A percentile compares a stretch with the other conserved stretches of the same genome.
Conservation (phyloP, 1,284 basidiomycete genomes). For the Ceratobasidium sp. region DNA sequence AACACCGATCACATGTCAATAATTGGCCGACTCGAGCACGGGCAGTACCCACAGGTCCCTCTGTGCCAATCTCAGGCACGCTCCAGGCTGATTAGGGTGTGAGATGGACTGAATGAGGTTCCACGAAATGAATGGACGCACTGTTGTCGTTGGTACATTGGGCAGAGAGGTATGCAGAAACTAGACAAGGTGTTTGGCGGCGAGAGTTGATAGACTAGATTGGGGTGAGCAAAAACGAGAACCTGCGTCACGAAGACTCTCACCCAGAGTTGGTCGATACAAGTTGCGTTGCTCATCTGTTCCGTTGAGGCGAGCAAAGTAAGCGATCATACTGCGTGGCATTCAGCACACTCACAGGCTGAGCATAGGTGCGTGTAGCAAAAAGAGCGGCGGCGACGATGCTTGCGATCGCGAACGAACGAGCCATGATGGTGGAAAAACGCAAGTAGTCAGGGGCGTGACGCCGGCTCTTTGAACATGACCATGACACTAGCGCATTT, state of each 20-base stretch:
- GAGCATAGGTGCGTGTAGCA: background rate
- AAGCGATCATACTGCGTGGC: background rate
- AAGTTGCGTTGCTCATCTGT: conserved; percentile 30
- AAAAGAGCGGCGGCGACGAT: background rate
- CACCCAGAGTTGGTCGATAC: conserved; percentile 24
- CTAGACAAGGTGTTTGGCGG: conserved; percentile 40
- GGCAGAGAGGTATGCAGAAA: conserved; percentile 39
- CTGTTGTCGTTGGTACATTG: conserved; percentile 35
- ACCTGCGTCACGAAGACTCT: background rate
- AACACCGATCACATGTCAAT: background rate
- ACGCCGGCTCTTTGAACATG: no score
- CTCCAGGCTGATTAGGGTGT: conserved; percentile 20
- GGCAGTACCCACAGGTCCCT: conserved; percentile 25
- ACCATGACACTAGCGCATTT: background rate
- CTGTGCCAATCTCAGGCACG: conserved; percentile 29
- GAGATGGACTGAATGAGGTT: background rate
- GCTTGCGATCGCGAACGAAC: background rate
- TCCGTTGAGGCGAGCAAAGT: background rate
- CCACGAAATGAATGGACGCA: background rate
- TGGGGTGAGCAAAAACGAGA: background rate
- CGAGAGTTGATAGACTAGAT: conserved; percentile 32
- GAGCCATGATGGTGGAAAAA: background rate
- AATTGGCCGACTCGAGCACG: background rate
- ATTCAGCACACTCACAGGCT: background rate
- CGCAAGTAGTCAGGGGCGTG: background rate